These are phyloP conservation scores for Heterobasidion annosum DNA, from an alignment of 1,284 basidiomycete species.

Conservation along the genomic window DNA sequence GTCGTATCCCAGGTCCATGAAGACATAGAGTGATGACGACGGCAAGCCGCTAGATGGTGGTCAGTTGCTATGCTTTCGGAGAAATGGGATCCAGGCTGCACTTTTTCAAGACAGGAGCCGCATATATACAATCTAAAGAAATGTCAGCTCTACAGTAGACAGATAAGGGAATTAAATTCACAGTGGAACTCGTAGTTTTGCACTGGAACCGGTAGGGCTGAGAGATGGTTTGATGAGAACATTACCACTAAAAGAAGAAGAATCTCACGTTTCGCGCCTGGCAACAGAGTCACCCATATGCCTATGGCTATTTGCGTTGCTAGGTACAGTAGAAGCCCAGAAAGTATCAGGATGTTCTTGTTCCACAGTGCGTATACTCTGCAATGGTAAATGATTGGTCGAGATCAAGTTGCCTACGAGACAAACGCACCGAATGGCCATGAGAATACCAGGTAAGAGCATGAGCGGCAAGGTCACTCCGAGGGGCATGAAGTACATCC, in stretches of 20 bases:
- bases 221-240: too few relatives aligned
- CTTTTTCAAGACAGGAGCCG: neutral
- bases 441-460: neutral
- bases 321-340: neutral
- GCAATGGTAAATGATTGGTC: neutral
- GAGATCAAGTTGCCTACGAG: neutral
- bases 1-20: neutral
- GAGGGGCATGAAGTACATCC: neutral
- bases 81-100: too few relatives aligned
- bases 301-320: neutral
- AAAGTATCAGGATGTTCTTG: neutral
- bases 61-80: neutral
- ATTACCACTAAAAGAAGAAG: too few relatives aligned
- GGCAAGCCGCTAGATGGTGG: neutral
- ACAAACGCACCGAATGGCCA: neutral
- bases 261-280: neutral
- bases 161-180: neutral
- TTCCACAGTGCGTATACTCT: neutral
- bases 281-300: neutral
- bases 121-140: neutral
- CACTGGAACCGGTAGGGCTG: neutral
- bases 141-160: neutral
- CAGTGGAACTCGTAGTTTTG: neutral
- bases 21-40: neutral
- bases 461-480: neutral